Base-by-base conservation (phyloP, 345 rosid genomes). In the Boechera divaricarpa region DNA sequence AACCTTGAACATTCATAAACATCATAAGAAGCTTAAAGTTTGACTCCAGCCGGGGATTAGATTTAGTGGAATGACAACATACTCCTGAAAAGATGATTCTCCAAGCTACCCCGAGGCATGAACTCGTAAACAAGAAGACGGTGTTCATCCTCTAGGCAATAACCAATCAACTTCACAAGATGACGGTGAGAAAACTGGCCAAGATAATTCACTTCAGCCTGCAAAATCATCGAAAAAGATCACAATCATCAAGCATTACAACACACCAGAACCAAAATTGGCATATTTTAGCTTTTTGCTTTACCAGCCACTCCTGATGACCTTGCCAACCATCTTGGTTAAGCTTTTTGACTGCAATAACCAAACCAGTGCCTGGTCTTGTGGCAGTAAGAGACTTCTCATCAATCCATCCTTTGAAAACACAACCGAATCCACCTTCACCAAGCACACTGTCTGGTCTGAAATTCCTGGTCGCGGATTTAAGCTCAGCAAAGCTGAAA, bases 1-100 rank as follows among this genome's bases (percentile, higher is more conserved):
- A 63, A 16, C 32, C 21, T 13, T 48, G 7, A 29, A 51, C 18
- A 58, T 21, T 47, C 61, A 56, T 69, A 47, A 65, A 70, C 49
- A 35, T 54, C 54, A 68, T n/a, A 66, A 16, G 44, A 62, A 55
- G 35, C 12, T 31, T n/a, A 7, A 13, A 78, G 28, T 45, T 69
- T 32, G 38, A 75, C 0, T 21, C 9, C 39, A 8, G 18, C 6
- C 26, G 42, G 26, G 5, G 73, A 60, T 21, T 35, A 13, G 24
- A 31, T 70, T 74, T 28, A 39, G 61, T 33, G 53, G 33, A 47
- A 68, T 11, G n/a, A 49, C 3, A 5, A 83, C 95, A 81, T 84
- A 95, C 99, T 91, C 83, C 98, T 86, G 73, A 95, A 95, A 56
- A 95, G 95, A 83, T 95, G 99, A 76, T 95, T 92, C 87, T 95